Evolutionary conservation across 305 asterid genomes (phyloP), one percentile per base, ranked within the genome.

Genomic region (Solanum chacoense): DNA sequence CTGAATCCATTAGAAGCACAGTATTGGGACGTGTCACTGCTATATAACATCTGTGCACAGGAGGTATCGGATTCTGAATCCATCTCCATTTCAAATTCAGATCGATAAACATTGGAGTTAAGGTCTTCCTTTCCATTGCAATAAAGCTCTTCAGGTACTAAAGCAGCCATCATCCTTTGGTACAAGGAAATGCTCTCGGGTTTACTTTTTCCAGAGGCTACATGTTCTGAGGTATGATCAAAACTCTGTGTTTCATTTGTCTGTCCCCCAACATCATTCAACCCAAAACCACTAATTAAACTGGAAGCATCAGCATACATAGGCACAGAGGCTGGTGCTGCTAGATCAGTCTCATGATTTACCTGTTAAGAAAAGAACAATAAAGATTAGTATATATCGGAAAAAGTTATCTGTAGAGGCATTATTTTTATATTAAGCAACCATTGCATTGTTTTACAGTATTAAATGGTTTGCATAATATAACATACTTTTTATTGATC

Each of bases 141-240:
- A 89, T 88, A 90, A 90, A 92, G 90, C 72, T 91, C 91, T 79
- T 90, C 92, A 71, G 98, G 95, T 88, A 97, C 92, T 90, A 97
- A 89, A 88, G 99, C 98, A 69, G 98, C 94, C 87, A 97, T 89
- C 89, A 97, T 89, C 89, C 97, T 97, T 92, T 97, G 99, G 90
- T 87, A 94, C 74, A 97, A 90, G 87, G 98, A 90, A 88, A 94
- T 92, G 88, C 89, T 95, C 76, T 90, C 90, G 67, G 92, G 89
- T 85, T 92, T 88, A 89, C 93, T 91, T 76, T 90, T 90, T 88
- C 93, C 95, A 79, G 93, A 79, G 90, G 91, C 90, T 89, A 91
- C 85, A 91, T 88, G 90, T 55, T 92, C 95, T 18, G 95, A 92
- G 89, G 92, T 90, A 83, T 88, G 91, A 87, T 92, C 98, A 84